Evolutionary conservation across 2,329 filamentous ascomycete species (phyloP), one percentile per base, ranked within the genome.

Genomic region (Penicillium verrucosum): DNA sequence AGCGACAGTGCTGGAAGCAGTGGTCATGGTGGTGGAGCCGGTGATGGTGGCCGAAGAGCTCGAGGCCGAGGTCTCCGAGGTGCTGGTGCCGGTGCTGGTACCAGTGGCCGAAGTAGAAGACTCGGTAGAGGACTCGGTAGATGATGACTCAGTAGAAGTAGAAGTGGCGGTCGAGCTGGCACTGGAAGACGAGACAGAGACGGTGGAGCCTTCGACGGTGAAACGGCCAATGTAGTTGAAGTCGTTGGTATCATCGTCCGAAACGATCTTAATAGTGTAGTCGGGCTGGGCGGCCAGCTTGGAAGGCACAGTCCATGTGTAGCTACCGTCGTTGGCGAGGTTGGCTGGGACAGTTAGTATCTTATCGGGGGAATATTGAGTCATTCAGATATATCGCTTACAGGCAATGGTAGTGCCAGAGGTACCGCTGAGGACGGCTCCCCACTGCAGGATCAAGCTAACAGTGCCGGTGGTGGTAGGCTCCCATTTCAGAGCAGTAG

Each of bases 161-260:
- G 52, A 55, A 9, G 65, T 51, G 14, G 66, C 55, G 32, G 60
- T 60, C 38, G 68, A 70, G 21, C 69, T 64, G n/a, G 75, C 67
- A 46, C 69, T 68, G 48, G 67, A 65, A 46, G 71, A 68, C 14
- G 65, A 56, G 48, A 64, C 62, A 32, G 66, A 60, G 58, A 61
- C 77, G 56, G 75, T 77, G 59, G 73, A 72, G 59, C 77, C 79
- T 12, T 78, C 65, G 54, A 84, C 73, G 37, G 75, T 72, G 71
- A 84, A 84, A 58, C 75, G 76, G 7, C 79, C 77, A 36, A 77
- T 78, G 75, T 80, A 84, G 76, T 84, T 84, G 69, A 71, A 73
- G 58, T 77, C 65, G 47, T 51, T 57, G 9, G 72, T 47, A 70
- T 83, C 65, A 7, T 62, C 61, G 62, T 81, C 80, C 62, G 75